phyloP scores from a whole-genome alignment of 2,329 filamentous ascomycete species.

The Pseudopithomyces chartarum region DNA sequence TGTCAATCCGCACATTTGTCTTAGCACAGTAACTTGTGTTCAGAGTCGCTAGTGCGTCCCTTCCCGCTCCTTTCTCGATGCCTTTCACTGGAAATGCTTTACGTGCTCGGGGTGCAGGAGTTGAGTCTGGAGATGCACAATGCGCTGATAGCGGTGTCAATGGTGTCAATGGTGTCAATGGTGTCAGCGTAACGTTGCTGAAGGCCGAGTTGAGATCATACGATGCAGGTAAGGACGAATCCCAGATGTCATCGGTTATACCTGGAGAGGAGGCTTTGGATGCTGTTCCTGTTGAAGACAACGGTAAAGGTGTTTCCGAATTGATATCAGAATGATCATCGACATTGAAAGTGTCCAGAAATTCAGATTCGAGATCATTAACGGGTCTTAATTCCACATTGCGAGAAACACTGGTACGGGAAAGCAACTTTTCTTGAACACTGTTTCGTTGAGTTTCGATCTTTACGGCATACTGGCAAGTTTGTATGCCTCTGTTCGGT shows the following conservation, averaged over 20 bases:
- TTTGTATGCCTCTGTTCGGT: not conserved
- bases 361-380: not conserved
- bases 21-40: not conserved
- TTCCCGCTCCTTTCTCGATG: not conserved
- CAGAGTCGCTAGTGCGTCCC: not conserved
- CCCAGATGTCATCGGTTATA: not conserved
- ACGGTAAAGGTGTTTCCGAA: not conserved
- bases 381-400: not conserved
- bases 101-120: not conserved
- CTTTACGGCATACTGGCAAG: not conserved
- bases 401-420: not conserved
- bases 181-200: not conserved
- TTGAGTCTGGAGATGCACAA: not conserved
- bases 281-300: not conserved
- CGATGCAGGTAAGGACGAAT: not conserved
- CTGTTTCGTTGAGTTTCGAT: not conserved
- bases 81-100: not conserved
- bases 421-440: not conserved
- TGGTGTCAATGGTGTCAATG: not conserved
- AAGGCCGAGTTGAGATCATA: not conserved
- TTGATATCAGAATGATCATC: not conserved
- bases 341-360: not conserved
- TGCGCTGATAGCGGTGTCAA: not conserved
- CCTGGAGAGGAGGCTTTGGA: not conserved
- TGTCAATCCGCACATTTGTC: not conserved